Conservation (phyloP, 2,329 filamentous ascomycete genomes). For the Ascochyta lentis region DNA sequence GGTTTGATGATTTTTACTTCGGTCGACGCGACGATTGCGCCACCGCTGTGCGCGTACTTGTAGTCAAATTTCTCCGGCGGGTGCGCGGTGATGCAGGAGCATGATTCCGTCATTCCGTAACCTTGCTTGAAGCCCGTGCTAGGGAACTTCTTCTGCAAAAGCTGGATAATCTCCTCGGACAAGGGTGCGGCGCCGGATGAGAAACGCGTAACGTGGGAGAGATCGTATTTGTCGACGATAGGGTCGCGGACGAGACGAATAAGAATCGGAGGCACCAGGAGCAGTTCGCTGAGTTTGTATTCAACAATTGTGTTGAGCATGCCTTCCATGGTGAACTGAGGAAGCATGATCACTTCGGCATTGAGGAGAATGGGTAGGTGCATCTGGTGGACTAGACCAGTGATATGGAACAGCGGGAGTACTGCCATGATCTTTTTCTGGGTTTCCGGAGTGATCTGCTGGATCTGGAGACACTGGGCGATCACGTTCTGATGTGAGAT, state of each 20-base stretch:
- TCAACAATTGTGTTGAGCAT: constrained; percentile 57
- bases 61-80: constrained; percentile 63
- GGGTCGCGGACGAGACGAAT: constrained; percentile 67
- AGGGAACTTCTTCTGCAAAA: constrained; percentile 64
- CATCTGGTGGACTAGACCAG: constrained; percentile 54
- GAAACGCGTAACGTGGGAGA: constrained; percentile 62
- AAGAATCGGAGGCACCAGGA: constrained; percentile 64
- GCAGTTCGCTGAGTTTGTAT: constrained; percentile 59
- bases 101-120: constrained; percentile 73
- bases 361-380: constrained; percentile 69
- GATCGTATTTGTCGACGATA: constrained; percentile 62
- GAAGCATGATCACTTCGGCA: constrained; percentile 70
- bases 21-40: constrained; percentile 64
- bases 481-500: constrained; percentile 49
- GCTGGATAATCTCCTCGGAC: constrained; percentile 63
- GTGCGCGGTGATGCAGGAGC: constrained; percentile 68
- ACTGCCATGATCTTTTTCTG: constrained; percentile 50
- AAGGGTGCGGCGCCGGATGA: constrained; percentile 67
- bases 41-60: constrained; percentile 63
- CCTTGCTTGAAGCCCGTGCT: constrained; percentile 68
- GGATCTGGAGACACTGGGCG: constrained; percentile 65
- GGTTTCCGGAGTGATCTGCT: constrained; percentile 51
- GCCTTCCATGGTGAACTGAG: constrained; percentile 64
- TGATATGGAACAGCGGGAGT: constrained; percentile 46
- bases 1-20: constrained; percentile 66